Evolutionary conservation across 192 early-diverging fungal genomes (phyloP), one percentile per base, ranked within the genome.

Genomic region (Allomyces macrogynus): DNA sequence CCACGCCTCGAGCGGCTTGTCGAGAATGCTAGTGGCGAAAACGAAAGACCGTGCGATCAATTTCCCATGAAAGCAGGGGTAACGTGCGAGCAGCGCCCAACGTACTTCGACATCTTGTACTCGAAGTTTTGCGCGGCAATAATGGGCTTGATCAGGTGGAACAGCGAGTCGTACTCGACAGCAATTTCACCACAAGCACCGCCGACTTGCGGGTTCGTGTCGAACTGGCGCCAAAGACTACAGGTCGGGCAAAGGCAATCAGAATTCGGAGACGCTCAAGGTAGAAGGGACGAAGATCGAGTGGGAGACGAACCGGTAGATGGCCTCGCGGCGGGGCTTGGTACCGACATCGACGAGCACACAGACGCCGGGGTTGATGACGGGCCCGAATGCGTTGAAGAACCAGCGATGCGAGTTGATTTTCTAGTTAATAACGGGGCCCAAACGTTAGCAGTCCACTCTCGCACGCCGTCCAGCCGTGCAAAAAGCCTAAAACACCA

Each of bases 111-210:
- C 76, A 78, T 80, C 64, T 87, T 87, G 78, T 86, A 89, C 69
- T 90, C 88, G 74, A 89, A 90, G 68, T 90, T 87, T 65, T 90
- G 88, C 4, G 87, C 76, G 1, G 86, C 87, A 26, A 89, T 86
- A 10, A 90, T 63, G 5, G 87, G 87, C 64, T 87, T 90, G 43
- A 84, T 61, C 11, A 87, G 63, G 67, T 89, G 81, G 24, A 64
- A 61, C 42, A 73, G 75, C 14, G 67, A 62, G 60, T 87, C 86
- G 9, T 70, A 70, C 70, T 88, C 86, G 23, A 79, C 86, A 24
- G 75, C 75, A 64, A 91, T 91, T 71, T 91, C 89, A 60, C 89
- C 89, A 74, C 89, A 91, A 20, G 89, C 89, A 42, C 88, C 89
- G 57, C 75, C 89, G 11, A 89, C 81, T 12, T 85, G 67, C 20